Evolutionary conservation across 169 alveolate genomes (phyloP).

Genomic region (Plasmodium vinckei): DNA sequence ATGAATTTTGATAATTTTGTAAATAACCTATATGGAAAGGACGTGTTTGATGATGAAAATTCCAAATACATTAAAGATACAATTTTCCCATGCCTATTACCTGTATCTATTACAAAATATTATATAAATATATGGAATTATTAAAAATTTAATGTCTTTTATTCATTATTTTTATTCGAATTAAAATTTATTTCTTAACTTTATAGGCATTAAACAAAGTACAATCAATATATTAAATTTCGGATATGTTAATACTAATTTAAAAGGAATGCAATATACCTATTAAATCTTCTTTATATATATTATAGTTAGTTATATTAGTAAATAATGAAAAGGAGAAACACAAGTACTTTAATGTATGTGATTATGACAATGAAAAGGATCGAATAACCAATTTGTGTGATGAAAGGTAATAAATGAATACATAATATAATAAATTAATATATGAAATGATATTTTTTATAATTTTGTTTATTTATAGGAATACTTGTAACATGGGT

Average conservation of each 20-base stretch:
- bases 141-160: neutral
- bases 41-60: conserved; percentile 72
- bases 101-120: conserved; percentile 31
- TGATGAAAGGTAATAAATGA: conserved; percentile 39
- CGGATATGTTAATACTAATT: conserved; percentile 1
- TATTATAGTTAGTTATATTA: conserved; percentile 56
- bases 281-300: neutral
- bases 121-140: neutral
- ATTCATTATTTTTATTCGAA: conserved; percentile 7
- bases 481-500: conserved; percentile 49
- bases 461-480: conserved; percentile 28
- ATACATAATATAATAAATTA: conserved; percentile 8
- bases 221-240: neutral
- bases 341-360: conserved; percentile 52
- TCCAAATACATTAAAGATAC: conserved; percentile 39
- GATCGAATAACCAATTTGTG: conserved; percentile 9
- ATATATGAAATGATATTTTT: conserved; percentile 10
- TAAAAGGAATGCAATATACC: neutral
- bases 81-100: conserved; percentile 62
- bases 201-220: conserved; percentile 73
- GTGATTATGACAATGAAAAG: conserved; percentile 19
- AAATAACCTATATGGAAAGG: conserved; percentile 58
- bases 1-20: conserved; percentile 77
- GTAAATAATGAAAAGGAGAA: conserved; percentile 67
- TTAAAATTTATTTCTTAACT: conserved; percentile 27